Evolutionary conservation across 1,284 basidiomycete genomes (phyloP).

Genomic region (Porodaedalea pini): DNA sequence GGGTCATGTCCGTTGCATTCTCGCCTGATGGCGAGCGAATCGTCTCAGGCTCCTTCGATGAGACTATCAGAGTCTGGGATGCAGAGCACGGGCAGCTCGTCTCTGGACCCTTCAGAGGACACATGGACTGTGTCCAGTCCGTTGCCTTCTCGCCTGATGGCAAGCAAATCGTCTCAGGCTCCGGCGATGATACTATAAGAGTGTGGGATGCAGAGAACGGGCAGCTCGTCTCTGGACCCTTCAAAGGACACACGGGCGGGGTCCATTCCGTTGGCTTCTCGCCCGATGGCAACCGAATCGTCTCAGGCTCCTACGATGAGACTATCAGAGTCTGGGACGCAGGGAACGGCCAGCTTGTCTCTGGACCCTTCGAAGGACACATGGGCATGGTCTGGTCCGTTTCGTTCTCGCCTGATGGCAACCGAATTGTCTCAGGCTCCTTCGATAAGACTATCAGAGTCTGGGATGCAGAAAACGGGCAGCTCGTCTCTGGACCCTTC

Average conservation of each 20-base stretch:
- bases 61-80: not conserved
- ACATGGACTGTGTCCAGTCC: not conserved
- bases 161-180: not conserved
- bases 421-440: too few relatives aligned
- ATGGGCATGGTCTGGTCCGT: too few relatives aligned
- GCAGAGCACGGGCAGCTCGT: not conserved
- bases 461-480: too few relatives aligned
- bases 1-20: not conserved
- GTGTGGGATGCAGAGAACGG: not conserved
- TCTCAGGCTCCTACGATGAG: conserved; percentile 12
- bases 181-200: not conserved
- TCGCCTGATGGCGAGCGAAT: conserved; percentile 12
- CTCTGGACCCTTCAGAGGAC: not conserved
- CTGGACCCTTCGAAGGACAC: too few relatives aligned
- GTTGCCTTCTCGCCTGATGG: conserved; percentile 3
- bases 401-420: too few relatives aligned
- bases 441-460: too few relatives aligned
- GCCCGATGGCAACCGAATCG: conserved; percentile 7
- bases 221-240: not conserved
- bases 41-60: not conserved
- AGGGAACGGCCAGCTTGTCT: too few relatives aligned
- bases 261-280: conserved; percentile 13
- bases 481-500: too few relatives aligned
- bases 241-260: not conserved
- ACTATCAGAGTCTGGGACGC: conserved; percentile 10